Conservation (phyloP, 371 early-diverging fungal species). For the Actinomucor elegans region DNA sequence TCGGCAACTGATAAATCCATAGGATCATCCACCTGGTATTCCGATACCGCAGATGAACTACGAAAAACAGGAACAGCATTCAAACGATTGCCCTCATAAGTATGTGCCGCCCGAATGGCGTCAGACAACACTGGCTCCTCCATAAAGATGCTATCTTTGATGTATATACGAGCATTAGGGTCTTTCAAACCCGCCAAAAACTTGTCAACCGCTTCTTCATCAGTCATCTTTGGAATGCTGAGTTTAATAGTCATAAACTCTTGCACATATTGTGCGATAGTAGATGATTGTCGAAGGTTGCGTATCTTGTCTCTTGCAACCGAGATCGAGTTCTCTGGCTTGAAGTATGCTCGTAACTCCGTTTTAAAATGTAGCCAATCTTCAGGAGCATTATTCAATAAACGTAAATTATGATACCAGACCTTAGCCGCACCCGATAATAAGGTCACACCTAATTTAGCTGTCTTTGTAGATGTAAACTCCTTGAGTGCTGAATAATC, state of each 20-base stretch:
- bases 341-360: neutral
- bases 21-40: neutral
- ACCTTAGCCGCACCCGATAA: neutral
- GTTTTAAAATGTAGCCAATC: neutral
- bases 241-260: neutral
- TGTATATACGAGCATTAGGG: too few relatives aligned
- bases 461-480: neutral
- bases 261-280: neutral
- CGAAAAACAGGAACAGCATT: neutral
- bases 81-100: too few relatives aligned
- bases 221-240: neutral
- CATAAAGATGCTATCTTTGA: too few relatives aligned
- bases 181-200: neutral
- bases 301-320: neutral
- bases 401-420: neutral
- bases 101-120: too few relatives aligned
- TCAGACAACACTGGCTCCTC: too few relatives aligned
- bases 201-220: slow-evolving; percentile 1
- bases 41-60: too few relatives aligned
- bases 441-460: neutral
- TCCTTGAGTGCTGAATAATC: neutral
- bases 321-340: neutral
- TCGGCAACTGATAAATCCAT: neutral
- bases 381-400: neutral
- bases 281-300: neutral